A percentile compares a stretch with the other conserved stretches of the same genome.
Evolutionary conservation across 2,329 filamentous ascomycete species (phyloP).

Genomic region (Didymella exigua): DNA sequence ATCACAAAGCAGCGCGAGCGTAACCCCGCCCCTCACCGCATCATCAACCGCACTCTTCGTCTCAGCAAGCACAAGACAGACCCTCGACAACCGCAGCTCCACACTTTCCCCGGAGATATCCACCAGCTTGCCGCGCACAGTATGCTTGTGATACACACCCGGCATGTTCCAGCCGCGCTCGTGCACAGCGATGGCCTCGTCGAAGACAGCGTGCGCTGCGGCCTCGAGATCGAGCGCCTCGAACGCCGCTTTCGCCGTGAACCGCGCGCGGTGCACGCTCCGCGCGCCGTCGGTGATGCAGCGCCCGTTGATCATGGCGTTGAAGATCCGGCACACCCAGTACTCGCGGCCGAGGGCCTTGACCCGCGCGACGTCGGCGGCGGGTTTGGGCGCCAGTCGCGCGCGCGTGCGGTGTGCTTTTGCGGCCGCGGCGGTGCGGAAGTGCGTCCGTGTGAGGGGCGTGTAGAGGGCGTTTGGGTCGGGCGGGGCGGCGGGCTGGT

Average conservation of each 20-base stretch:
- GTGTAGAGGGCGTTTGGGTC: conserved; percentile 17
- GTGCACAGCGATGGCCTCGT: conserved; percentile 32
- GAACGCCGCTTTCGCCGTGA: conserved; percentile 14
- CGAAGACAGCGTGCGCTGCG: conserved; percentile 39
- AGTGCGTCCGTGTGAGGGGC: conserved; percentile 19
- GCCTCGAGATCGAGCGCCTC: conserved; percentile 34
- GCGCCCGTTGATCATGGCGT: conserved; percentile 36
- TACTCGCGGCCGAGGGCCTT: conserved; percentile 31
- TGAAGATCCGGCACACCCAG: conserved; percentile 41
- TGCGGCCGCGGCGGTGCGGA: conserved; percentile 29
- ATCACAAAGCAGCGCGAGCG: conserved; percentile 30
- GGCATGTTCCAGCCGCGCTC: conserved; percentile 31
- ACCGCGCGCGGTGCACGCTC: conserved; percentile 28
- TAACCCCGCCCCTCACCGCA: conserved; percentile 32
- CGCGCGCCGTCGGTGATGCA: conserved; percentile 22
- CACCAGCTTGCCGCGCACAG: conserved; percentile 29
- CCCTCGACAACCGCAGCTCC: conserved; percentile 26
- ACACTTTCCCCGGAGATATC: conserved; percentile 25
- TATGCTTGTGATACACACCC: conserved; percentile 31
- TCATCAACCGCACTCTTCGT: conserved; percentile 38
- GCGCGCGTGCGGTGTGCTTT: conserved; percentile 22
- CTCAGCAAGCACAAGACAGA: conserved; percentile 28
- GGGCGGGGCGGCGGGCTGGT: background rate
- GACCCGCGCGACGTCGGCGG: conserved; percentile 29
- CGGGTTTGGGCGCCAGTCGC: conserved; percentile 18